Conservation (phyloP, 345 rosid species). For the Pugionium dolabratum region DNA sequence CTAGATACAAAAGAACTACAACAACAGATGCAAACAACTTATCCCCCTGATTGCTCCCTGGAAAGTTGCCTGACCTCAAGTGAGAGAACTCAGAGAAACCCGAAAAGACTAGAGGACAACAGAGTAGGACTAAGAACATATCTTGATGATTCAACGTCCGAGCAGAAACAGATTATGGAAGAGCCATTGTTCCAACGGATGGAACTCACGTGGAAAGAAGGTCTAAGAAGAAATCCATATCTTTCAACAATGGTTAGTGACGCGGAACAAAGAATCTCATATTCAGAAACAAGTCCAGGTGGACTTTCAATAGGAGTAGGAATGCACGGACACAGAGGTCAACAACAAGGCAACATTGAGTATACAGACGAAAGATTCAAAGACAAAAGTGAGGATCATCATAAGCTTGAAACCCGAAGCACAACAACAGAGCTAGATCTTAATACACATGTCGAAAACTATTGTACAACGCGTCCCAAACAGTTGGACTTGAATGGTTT, state of each 20-base stretch:
- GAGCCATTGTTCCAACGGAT: conserved; percentile 46
- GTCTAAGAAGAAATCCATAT: conserved; percentile 51
- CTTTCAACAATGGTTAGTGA: conserved; percentile 48
- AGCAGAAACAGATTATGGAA: conserved; percentile 47
- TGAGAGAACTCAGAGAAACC: conserved; percentile 71
- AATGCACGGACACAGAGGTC: conserved; percentile 48
- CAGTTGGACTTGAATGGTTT: conserved; percentile 89
- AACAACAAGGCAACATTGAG: conserved; percentile 38
- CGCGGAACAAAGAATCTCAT: conserved; percentile 48
- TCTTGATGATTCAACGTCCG: conserved; percentile 42
- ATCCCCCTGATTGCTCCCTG: conserved; percentile 71
- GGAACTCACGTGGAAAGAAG: conserved; percentile 62
- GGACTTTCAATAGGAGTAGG: conserved; percentile 69
- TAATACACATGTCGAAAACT: conserved; percentile 63
- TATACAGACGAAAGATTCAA: conserved; percentile 42
- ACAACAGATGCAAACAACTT: conserved; percentile 52
- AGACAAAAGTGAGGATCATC: conserved; percentile 41
- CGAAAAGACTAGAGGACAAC: conserved; percentile 52
- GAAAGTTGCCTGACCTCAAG: conserved; percentile 86
- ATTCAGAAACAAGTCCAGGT: conserved; percentile 48
- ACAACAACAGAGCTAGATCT: conserved; percentile 67
- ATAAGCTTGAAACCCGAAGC: conserved; percentile 37
- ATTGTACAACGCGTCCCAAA: conserved; percentile 55
- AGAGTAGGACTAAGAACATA: conserved; percentile 63
- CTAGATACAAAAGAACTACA: conserved; percentile 70